These are phyloP conservation scores for Phytophthora citrophthora DNA, from an alignment of 352 stramenopile genomes.

Conservation along the genomic window DNA sequence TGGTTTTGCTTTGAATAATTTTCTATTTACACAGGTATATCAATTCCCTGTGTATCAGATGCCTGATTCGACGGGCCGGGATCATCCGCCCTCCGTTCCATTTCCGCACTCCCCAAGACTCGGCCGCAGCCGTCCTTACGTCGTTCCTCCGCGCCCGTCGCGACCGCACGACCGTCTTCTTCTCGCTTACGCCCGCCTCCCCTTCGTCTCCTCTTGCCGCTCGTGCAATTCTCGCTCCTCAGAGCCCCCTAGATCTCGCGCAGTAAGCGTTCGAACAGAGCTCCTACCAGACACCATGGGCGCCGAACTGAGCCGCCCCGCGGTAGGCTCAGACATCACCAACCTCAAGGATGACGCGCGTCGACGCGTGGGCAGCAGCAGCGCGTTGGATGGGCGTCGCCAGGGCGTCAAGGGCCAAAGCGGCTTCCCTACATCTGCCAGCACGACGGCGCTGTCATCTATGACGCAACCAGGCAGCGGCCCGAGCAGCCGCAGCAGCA, in stretches of 20 bases:
- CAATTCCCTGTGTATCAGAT: neutral
- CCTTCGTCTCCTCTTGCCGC: too few species aligned
- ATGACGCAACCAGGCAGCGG: conserved; percentile 39
- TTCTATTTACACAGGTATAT: conserved; percentile 1
- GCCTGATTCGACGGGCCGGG: conserved; percentile 10
- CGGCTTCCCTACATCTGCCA: conserved; percentile 54
- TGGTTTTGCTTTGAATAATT: neutral
- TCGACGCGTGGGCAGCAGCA: conserved; percentile 74
- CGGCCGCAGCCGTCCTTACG: neutral
- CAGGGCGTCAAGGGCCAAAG: conserved; percentile 35
- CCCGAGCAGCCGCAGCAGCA: conserved; percentile 50
- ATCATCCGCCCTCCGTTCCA: conserved; percentile 22
- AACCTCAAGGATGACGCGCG: conserved; percentile 44
- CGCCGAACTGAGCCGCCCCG: conserved; percentile 68
- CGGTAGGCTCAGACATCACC: conserved; percentile 32
- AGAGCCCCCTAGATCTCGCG: too few species aligned
- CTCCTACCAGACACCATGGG: conserved; percentile 44
- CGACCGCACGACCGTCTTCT: conserved; percentile 21
- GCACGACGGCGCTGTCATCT: conserved; percentile 61
- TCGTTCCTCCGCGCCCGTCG: conserved; percentile 5
- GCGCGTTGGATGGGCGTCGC: conserved; percentile 48
- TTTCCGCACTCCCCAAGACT: conserved; percentile 18
- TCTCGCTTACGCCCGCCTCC: neutral
- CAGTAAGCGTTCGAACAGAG: too few species aligned
- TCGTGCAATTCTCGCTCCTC: too few species aligned